Evolutionary conservation across 495 filamentous ascomycete species (phyloP).

Genomic region (Penicillium soppii): DNA sequence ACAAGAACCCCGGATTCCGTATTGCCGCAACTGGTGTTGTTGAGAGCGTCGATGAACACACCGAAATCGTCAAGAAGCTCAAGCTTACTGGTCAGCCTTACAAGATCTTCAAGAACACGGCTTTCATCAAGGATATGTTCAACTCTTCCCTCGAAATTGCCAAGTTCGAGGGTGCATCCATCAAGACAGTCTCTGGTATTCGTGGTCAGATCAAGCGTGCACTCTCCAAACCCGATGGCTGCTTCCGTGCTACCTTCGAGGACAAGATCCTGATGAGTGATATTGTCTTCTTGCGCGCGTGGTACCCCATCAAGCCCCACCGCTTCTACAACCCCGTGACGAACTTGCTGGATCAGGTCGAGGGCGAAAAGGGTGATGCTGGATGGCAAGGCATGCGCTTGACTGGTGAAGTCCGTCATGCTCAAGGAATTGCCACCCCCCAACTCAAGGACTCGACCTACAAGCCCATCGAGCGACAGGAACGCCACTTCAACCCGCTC

Average conservation of each 20-base stretch:
- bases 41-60: slow-evolving; percentile 85
- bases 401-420: slow-evolving; percentile 88
- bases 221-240: slow-evolving; percentile 84
- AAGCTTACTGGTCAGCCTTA: slow-evolving; percentile 89
- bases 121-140: slow-evolving; percentile 99
- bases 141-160: slow-evolving; percentile 86
- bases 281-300: slow-evolving; percentile 91
- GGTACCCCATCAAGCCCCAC: slow-evolving; percentile 93
- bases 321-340: slow-evolving; percentile 97
- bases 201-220: slow-evolving; percentile 96
- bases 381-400: slow-evolving; percentile 87
- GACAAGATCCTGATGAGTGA: slow-evolving; percentile 97
- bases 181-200: slow-evolving; percentile 93
- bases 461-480: slow-evolving; percentile 72
- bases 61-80: slow-evolving; percentile 98
- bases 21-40: slow-evolving; percentile 93
- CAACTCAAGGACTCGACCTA: slow-evolving; percentile 78
- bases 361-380: slow-evolving; percentile 32
- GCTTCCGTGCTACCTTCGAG: slow-evolving; percentile 95
- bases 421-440: slow-evolving; percentile 73
- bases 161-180: slow-evolving; percentile 94
- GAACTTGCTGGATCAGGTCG: slow-evolving; percentile 66
- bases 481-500: slow-evolving; percentile 91
- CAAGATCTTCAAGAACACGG: slow-evolving; percentile 99
- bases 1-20: slow-evolving; percentile 86